Percentiles rank a stretch among this genome's conserved stretches.
Evolutionary conservation across 257 asterid species (phyloP).

Genomic region (Cinchona pubescens): DNA sequence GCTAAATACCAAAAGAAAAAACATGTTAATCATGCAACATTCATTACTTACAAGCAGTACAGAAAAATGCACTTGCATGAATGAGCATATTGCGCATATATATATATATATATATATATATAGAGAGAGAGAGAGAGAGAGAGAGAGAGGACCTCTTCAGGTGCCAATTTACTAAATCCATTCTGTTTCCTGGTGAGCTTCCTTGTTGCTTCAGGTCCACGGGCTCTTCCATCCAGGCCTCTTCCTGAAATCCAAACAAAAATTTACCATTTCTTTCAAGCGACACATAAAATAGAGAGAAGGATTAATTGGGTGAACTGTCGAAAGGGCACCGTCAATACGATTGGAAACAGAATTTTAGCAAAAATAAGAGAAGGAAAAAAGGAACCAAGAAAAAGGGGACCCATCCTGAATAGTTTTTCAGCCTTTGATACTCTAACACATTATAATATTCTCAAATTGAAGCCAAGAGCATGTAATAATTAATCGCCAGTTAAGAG

Average conservation of each 20-base stretch:
- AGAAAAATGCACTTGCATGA: neutral
- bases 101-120: constrained; percentile 1
- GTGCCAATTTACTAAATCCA: constrained; percentile 61
- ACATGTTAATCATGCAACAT: neutral
- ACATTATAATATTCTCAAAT: neutral
- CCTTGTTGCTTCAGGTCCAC: constrained; percentile 66
- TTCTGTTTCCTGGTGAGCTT: constrained; percentile 67
- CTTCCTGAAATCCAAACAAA: constrained; percentile 41
- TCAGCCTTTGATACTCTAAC: neutral
- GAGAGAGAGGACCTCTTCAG: constrained; percentile 57
- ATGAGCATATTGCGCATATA: no score
- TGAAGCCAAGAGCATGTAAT: neutral
- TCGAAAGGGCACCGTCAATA: neutral
- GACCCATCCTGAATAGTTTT: neutral
- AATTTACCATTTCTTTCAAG: neutral
- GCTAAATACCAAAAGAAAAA: neutral
- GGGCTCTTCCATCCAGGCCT: constrained; percentile 61
- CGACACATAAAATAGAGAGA: neutral
- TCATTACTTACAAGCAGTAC: neutral
- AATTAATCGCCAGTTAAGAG: neutral
- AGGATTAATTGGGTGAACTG: neutral
- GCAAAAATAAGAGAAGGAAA: neutral
- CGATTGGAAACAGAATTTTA: neutral
- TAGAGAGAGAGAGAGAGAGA: constrained; percentile 10
- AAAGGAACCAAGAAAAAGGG: neutral